These are phyloP conservation scores for Phytophthora sp. DNA, from an alignment of 352 stramenopile genomes.

Conservation along the genomic window DNA sequence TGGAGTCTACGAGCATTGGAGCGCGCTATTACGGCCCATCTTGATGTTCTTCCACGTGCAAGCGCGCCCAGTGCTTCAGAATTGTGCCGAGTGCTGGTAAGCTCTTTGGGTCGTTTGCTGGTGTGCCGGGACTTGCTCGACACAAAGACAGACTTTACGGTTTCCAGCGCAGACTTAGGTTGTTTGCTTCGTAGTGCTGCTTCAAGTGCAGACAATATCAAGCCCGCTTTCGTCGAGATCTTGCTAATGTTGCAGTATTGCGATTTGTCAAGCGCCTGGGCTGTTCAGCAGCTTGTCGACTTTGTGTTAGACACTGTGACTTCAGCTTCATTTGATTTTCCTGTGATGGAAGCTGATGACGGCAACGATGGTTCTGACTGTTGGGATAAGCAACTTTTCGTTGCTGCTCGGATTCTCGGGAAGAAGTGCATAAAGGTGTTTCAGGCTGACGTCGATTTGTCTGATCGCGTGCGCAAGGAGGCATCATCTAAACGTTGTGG, in stretches of 20 bases:
- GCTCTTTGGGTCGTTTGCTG: constrained; percentile 37
- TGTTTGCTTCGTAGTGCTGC: constrained; percentile 30
- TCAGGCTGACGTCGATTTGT: constrained; percentile 31
- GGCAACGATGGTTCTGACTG: neutral
- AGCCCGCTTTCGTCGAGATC: constrained; percentile 8
- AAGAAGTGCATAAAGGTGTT: constrained; percentile 42
- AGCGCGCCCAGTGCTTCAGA: neutral
- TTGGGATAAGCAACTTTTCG: constrained; percentile 23
- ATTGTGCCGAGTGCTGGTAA: constrained; percentile 27
- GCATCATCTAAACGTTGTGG: constrained; percentile 3
- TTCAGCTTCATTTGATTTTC: constrained; percentile 7
- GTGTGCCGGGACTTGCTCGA: constrained; percentile 24
- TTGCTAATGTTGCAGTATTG: constrained; percentile 38
- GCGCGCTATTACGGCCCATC: constrained; percentile 52
- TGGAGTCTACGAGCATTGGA: constrained; percentile 48
- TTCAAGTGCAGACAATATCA: neutral
- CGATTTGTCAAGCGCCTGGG: constrained; percentile 37
- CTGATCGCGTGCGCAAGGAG: constrained; percentile 31
- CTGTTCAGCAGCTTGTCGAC: constrained; percentile 40
- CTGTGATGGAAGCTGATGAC: neutral
- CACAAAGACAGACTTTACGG: constrained; percentile 20
- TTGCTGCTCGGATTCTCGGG: constrained; percentile 20
- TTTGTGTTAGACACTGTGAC: constrained; percentile 28
- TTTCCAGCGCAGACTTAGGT: constrained; percentile 33
- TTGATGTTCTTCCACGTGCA: constrained; percentile 48